These are phyloP conservation scores for Populus nigra DNA, from an alignment of 345 rosid species.

Conservation along the genomic window DNA sequence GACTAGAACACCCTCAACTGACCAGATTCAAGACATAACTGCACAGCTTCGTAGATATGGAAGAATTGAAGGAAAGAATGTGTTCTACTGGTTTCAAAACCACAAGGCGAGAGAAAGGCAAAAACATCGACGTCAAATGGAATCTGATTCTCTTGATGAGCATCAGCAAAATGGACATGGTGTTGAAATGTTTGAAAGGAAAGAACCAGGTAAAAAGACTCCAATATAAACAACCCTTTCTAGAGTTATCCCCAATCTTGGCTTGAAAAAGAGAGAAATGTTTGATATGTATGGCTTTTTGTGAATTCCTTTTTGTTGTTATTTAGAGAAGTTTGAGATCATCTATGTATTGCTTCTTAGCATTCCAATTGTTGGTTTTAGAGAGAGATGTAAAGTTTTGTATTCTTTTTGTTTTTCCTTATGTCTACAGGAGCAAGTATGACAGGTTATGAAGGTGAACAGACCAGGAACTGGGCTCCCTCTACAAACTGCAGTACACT, in stretches of 20 bases:
- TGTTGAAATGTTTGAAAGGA: conserved; percentile 45
- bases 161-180: conserved; percentile 26
- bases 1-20: conserved; percentile 87
- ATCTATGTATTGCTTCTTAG: not conserved
- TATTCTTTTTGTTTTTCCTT: conserved; percentile 40
- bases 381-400: conserved; percentile 39
- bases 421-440: conserved; percentile 46
- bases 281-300: conserved; percentile 19
- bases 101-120: conserved; percentile 94
- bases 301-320: conserved; percentile 21
- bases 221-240: not conserved
- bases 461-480: conserved; percentile 64
- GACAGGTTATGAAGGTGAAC: conserved; percentile 63
- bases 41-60: conserved; percentile 81
- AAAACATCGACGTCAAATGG: conserved; percentile 83
- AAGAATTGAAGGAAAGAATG: conserved; percentile 94
- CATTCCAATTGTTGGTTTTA: conserved; percentile 24
- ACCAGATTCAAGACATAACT: conserved; percentile 86
- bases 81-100: conserved; percentile 97
- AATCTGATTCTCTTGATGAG: conserved; percentile 31
- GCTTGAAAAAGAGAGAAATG: not conserved
- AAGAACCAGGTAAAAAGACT: conserved; percentile 42
- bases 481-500: conserved; percentile 68
- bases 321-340: conserved; percentile 9
- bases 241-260: not conserved